Evolutionary conservation across 306 rosid genomes (phyloP), one percentile per base, ranked within the genome.

Genomic region (Trifolium fragiferum): DNA sequence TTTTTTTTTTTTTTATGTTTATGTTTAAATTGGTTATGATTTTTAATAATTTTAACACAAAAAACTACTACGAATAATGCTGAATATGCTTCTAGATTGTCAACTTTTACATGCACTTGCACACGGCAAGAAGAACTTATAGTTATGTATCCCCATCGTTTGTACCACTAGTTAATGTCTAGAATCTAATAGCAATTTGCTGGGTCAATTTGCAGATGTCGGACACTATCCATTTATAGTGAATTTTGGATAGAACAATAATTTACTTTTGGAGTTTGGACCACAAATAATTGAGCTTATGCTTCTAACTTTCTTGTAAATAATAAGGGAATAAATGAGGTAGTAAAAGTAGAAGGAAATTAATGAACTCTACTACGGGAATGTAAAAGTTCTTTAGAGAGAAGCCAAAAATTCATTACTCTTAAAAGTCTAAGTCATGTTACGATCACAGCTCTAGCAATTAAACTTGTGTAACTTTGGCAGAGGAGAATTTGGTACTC

Each of bases 181-280:
- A 73, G 80, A 80, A 80, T 67, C 70, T 73, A 10, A 19, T 47
- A 35, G 60, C 83, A 80, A 80, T n/a, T 80, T 78, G 78, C 33
- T 3, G 51, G 66, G 72, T 78, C 77, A 25, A 72, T 44, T 66
- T 71, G 30, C 10, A 67, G 14, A n/a, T 73, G 50, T 66, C 8
- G 50, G 25, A 54, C 49, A 47, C 37, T 49, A 61, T 57, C 23
- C 7, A 18, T 51, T 40, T 53, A 35, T 27, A 40, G 40, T 53
- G 19, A 4, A 53, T 40, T 27, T 43, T 44, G 13, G 43, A 65
- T 53, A 10, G 14, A 21, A 18, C 53, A 79, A 73, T 65, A 72
- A 65, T 72, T 65, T 15, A 10, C 16, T 66, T 66, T 44, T 43
- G 78, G 74, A 46, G 69, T 66, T 44, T 43, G 82, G 74, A 46